phyloP scores from a whole-genome alignment of 305 asterid species.

The Fraxinus sp. region DNA sequence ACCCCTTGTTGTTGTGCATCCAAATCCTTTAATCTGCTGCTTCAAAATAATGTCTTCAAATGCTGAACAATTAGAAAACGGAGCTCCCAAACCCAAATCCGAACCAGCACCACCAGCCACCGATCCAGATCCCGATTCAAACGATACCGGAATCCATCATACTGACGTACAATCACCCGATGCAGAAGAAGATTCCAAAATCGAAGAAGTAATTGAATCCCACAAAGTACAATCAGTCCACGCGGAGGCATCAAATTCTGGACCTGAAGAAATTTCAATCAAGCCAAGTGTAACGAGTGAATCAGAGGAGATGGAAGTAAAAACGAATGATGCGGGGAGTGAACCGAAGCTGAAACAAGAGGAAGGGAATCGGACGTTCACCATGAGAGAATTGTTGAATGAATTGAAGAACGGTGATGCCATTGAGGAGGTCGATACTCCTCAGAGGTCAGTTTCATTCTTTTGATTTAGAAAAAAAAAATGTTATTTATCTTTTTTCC shows the following conservation, averaged over 20 bases:
- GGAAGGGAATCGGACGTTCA: constrained; percentile 76
- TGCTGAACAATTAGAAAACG: constrained; percentile 44
- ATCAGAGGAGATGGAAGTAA: constrained; percentile 9
- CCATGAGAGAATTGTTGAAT: constrained; percentile 88
- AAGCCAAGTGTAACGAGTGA: constrained; percentile 32
- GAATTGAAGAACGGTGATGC: constrained; percentile 80
- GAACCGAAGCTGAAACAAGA: constrained; percentile 43
- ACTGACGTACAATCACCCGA: constrained; percentile 30
- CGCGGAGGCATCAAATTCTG: constrained; percentile 39
- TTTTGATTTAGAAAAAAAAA: neutral
- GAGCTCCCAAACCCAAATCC: constrained; percentile 27
- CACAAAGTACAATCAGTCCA: constrained; percentile 32
- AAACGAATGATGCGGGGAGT: constrained; percentile 31
- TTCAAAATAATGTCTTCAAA: constrained; percentile 43
- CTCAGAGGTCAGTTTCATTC: constrained; percentile 34
- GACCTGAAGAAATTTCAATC: constrained; percentile 31
- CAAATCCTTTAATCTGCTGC: constrained; percentile 29
- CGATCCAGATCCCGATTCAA: constrained; percentile 50
- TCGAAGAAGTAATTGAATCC: constrained; percentile 19
- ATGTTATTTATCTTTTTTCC: neutral
- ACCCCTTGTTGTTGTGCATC: constrained; percentile 15
- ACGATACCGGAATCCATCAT: constrained; percentile 17
- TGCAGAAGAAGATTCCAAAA: constrained; percentile 25
- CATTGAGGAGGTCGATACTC: constrained; percentile 46
- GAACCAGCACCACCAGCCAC: constrained; percentile 31